phyloP scores from a whole-genome alignment of 768 basidiomycete genomes.

The Tremella yokohamensis region DNA sequence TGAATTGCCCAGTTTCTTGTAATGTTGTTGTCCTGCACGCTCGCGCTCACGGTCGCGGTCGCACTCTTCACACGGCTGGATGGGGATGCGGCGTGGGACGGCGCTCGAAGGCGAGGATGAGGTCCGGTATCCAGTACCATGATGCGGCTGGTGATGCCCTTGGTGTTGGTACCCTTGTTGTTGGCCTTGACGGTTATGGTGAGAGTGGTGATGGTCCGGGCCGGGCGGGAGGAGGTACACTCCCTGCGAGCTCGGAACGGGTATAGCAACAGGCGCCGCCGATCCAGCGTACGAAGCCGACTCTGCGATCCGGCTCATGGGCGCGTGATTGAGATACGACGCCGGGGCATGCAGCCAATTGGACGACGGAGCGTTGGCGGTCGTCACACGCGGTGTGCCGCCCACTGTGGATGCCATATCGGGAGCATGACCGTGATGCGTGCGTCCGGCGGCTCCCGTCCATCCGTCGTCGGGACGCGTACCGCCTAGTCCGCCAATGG shows the following conservation, averaged over 20 bases:
- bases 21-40: neutral
- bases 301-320: conserved; percentile 14
- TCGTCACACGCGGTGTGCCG: conserved; percentile 6
- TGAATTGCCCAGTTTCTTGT: neutral
- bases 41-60: neutral
- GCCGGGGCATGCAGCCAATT: conserved; percentile 16
- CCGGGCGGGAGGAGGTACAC: too few species aligned
- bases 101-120: too few species aligned
- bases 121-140: too few species aligned
- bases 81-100: too few species aligned
- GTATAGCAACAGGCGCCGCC: too few species aligned
- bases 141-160: too few species aligned
- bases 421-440: conserved; percentile 27
- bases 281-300: too few species aligned
- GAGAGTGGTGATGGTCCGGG: too few species aligned
- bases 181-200: too few species aligned
- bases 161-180: too few species aligned
- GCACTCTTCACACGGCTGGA: too few species aligned
- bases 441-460: conserved; percentile 27
- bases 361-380: conserved; percentile 1
- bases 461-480: conserved; percentile 35
- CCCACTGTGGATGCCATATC: conserved; percentile 31
- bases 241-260: too few species aligned
- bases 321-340: conserved; percentile 25
- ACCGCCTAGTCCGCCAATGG: conserved; percentile 3